Evolutionary conservation across 257 asterid genomes (phyloP), one percentile per base, ranked within the genome.

Genomic region (Plectranthus barbatus): DNA sequence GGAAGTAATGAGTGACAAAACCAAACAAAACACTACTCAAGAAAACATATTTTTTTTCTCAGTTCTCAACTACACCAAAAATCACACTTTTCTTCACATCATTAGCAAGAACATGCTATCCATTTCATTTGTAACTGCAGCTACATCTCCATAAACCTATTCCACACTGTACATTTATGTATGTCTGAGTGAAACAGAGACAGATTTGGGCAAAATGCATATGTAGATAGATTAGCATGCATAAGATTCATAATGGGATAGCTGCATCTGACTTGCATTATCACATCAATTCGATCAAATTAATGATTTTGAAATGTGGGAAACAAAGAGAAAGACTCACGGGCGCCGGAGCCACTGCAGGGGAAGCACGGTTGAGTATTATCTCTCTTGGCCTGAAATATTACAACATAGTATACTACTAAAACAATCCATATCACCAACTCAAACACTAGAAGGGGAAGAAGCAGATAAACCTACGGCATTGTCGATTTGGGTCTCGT

Each of bases 311-410:
- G n/a, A n/a, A 56, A 17, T 15, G 29, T 34, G 56, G 64, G 24
- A 47, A 13, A 51, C 18, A 51, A 15, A 21, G n/a, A 15, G 75
- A 66, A 68, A 10, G 6, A 75, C 95, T 82, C 81, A 92, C 97
- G 99, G 71, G 99, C 86, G 20, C 97, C 99, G 21, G 84, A 49
- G 68, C 99, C 99, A 20, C 56, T 67, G 76, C 99, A 92, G 80
- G 99, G 97, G 64, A 92, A 92, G 79, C 99, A 92, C 4, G 96
- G 77, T 77, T 92, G 99, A 18, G 95, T 89, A 58, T 89, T 92
- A 0, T 89, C 97, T 73, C 99, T 74, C 63, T 89, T 89, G 29
- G 99, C 70, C 99, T 92, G 81, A 74, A 79, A 74, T 45, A 58
- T 2, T 34, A 39, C 14, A 17, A 37, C 19, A 54, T 18, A 54